A percentile compares a stretch with the other conserved stretches of the same genome.
phyloP scores from a whole-genome alignment of 2,329 filamentous ascomycete species.

The Talaromyces islandicus region DNA sequence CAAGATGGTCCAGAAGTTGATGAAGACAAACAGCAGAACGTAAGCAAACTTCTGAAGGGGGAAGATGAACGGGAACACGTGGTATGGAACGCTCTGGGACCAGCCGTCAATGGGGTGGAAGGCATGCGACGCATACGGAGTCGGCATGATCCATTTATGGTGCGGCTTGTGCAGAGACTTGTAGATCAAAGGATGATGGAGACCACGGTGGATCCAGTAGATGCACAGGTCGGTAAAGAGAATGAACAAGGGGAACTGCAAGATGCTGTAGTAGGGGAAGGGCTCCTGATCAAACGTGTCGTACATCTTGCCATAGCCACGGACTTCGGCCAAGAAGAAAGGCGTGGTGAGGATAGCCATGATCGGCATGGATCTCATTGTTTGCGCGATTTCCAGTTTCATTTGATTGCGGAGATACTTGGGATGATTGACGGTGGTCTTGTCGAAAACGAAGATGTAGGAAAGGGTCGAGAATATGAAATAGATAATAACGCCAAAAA shows the following conservation, averaged over 20 bases:
- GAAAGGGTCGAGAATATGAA: constrained; percentile 77
- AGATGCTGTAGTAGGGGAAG: constrained; percentile 67
- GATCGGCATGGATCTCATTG: constrained; percentile 67
- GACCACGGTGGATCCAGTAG: constrained; percentile 83
- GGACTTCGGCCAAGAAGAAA: constrained; percentile 76
- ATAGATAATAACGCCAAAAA: constrained; percentile 80
- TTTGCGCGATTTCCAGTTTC: constrained; percentile 74
- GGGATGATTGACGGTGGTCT: constrained; percentile 79
- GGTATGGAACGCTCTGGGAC: constrained; percentile 82
- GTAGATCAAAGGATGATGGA: constrained; percentile 77
- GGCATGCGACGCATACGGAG: constrained; percentile 83
- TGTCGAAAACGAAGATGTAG: constrained; percentile 87
- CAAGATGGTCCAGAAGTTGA: constrained; percentile 96
- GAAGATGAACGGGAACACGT: constrained; percentile 87
- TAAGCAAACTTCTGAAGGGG: constrained; percentile 88
- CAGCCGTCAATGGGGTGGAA: constrained; percentile 95
- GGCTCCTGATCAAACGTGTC: constrained; percentile 70
- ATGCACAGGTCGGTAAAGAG: constrained; percentile 84
- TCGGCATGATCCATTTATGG: constrained; percentile 99
- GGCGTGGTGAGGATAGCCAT: constrained; percentile 79
- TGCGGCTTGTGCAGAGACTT: constrained; percentile 92
- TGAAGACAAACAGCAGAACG: constrained; percentile 77
- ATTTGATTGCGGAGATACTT: constrained; percentile 96
- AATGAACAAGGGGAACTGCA: constrained; percentile 85
- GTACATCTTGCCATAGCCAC: constrained; percentile 82